These are phyloP conservation scores for Boletus tomentosulus DNA, from an alignment of 768 basidiomycete genomes.

Conservation along the genomic window DNA sequence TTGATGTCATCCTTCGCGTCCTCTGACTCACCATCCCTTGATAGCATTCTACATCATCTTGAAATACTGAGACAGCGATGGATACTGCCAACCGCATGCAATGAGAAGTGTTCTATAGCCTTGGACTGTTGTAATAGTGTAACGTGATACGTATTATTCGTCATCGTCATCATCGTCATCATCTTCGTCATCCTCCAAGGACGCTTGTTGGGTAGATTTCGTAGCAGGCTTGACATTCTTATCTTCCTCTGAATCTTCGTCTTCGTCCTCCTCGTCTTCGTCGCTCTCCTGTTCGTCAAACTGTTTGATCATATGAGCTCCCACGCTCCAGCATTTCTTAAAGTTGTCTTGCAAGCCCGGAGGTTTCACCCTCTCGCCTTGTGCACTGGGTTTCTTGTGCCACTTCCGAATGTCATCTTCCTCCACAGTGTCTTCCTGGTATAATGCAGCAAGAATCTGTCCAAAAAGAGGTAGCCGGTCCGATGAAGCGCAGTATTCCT, in stretches of 20 bases:
- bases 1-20: not conserved
- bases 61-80: slow-evolving; percentile 47
- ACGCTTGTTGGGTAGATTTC: not conserved
- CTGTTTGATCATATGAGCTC: slow-evolving; percentile 73
- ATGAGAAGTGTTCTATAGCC: not conserved
- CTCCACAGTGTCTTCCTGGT: slow-evolving; percentile 88
- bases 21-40: slow-evolving; percentile 12
- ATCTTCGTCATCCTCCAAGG: not conserved
- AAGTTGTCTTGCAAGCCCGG: slow-evolving; percentile 49
- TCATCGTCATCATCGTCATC: slow-evolving; percentile 9
- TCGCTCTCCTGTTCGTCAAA: slow-evolving; percentile 74
- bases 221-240: slow-evolving; percentile 6
- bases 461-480: slow-evolving; percentile 72
- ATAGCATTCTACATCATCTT: slow-evolving; percentile 78
- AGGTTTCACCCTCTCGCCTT: slow-evolving; percentile 44
- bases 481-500: slow-evolving; percentile 66
- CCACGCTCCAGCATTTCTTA: slow-evolving; percentile 65
- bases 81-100: too few species aligned
- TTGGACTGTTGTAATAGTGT: slow-evolving; percentile 10
- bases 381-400: slow-evolving; percentile 59
- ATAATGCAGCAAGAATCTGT: slow-evolving; percentile 78
- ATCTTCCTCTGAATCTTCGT: slow-evolving; percentile 17
- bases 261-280: slow-evolving; percentile 32
- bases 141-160: slow-evolving; percentile 9
- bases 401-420: slow-evolving; percentile 89